Percentiles rank a stretch among this genome's conserved stretches.
Conservation (phyloP, 2,329 filamentous ascomycete species). For the Diaporthe sp. region DNA sequence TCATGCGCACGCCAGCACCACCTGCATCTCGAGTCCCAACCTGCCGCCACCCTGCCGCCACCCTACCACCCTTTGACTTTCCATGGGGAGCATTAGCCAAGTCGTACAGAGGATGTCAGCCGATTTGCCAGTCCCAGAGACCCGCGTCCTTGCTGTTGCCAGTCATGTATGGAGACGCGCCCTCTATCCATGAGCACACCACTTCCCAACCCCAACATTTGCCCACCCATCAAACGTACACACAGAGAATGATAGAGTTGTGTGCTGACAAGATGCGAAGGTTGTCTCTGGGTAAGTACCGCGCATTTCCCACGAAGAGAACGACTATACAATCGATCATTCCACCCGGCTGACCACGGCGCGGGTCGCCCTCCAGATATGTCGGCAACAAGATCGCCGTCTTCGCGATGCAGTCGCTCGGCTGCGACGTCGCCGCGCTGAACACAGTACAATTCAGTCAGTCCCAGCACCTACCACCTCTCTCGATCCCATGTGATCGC, state of each 20-base stretch:
- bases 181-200: constrained; percentile 38
- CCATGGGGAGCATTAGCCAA: constrained; percentile 22
- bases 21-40: neutral
- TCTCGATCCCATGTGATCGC: neutral
- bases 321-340: neutral
- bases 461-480: constrained; percentile 48
- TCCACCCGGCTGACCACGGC: constrained; percentile 35
- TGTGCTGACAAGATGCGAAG: constrained; percentile 47
- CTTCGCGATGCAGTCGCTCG: constrained; percentile 92
- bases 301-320: neutral
- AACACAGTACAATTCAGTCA: constrained; percentile 98
- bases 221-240: constrained; percentile 45
- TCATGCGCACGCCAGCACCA: constrained; percentile 14
- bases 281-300: constrained; percentile 59
- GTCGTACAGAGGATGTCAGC: constrained; percentile 50
- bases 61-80: constrained; percentile 8
- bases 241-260: constrained; percentile 60
- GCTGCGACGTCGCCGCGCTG: constrained; percentile 92
- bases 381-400: constrained; percentile 98
- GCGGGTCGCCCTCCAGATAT: constrained; percentile 72
- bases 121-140: constrained; percentile 66
- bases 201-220: constrained; percentile 46
- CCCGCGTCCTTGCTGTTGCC: constrained; percentile 85
- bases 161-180: constrained; percentile 82
- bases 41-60: neutral